These are phyloP conservation scores for Leccinum disarticulatum DNA, from an alignment of 768 basidiomycete genomes.

Conservation along the genomic window DNA sequence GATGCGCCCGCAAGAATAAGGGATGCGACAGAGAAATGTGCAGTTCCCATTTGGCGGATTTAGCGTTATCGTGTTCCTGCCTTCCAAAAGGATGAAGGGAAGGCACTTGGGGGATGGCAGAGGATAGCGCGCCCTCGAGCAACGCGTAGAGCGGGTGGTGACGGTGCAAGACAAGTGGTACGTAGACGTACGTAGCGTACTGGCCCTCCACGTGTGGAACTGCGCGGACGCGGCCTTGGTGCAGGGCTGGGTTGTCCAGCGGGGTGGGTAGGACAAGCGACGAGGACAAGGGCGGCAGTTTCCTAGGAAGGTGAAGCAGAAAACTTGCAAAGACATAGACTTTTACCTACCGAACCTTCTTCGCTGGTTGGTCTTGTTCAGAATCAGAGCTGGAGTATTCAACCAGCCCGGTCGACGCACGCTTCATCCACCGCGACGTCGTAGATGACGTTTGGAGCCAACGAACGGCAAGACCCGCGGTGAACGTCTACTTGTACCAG, in stretches of 20 bases:
- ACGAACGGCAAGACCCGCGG: conserved; percentile 15
- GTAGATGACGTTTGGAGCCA: background rate
- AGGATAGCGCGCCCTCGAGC: conserved; percentile 43
- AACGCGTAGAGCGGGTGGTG: conserved; percentile 45
- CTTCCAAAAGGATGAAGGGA: conserved; percentile 46
- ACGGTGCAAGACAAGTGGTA: conserved; percentile 52
- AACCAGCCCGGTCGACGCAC: conserved; percentile 37
- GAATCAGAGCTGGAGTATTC: conserved; percentile 46
- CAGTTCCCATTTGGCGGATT: conserved; percentile 42
- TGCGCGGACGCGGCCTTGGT: conserved; percentile 80
- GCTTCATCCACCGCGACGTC: conserved; percentile 21
- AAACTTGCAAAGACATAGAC: background rate
- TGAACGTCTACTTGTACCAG: background rate
- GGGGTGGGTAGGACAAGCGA: conserved; percentile 50
- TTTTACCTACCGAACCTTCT: conserved; percentile 35
- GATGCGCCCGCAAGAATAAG: conserved; percentile 74
- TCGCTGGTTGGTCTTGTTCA: conserved; percentile 35
- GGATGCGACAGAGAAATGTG: conserved; percentile 89
- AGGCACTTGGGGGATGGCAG: conserved; percentile 47
- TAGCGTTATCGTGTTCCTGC: conserved; percentile 6
- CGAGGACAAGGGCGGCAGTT: conserved; percentile 58
- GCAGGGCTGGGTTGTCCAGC: conserved; percentile 70
- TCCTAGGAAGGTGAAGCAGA: conserved; percentile 38
- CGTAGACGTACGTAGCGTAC: conserved; percentile 76
- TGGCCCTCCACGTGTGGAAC: conserved; percentile 86